Conservation (phyloP, 202 grass and related monocot genomes). For the Eragrostis tef region DNA sequence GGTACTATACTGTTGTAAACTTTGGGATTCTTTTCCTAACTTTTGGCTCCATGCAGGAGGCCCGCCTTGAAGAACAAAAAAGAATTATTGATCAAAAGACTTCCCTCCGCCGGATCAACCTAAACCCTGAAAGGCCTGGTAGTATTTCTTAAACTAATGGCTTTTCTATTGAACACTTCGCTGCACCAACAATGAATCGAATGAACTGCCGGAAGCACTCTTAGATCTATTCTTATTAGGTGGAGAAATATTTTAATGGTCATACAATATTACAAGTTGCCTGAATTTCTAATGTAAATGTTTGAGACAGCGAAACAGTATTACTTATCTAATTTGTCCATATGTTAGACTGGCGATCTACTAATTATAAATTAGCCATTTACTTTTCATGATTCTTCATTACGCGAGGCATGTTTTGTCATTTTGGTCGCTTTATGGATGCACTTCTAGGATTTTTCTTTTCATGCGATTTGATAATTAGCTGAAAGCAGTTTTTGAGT, state of each 20-base stretch:
- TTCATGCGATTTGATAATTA: slow-evolving; percentile 1
- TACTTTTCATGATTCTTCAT: not conserved
- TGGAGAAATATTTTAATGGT: not conserved
- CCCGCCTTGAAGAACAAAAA: slow-evolving; percentile 78
- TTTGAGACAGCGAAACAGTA: not conserved
- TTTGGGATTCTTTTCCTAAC: slow-evolving; percentile 10
- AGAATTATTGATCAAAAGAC: slow-evolving; percentile 78
- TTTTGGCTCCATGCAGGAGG: slow-evolving; percentile 65
- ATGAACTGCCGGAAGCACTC: slow-evolving; percentile 23
- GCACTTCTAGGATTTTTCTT: slow-evolving; percentile 11
- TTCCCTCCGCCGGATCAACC: slow-evolving; percentile 77
- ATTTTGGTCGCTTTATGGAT: not conserved
- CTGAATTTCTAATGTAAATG: slow-evolving; percentile 26
- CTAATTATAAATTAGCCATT: not conserved
- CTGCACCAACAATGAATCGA: slow-evolving; percentile 5
- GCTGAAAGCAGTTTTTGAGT: slow-evolving; percentile 11
- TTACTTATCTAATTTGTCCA: slow-evolving; percentile 1
- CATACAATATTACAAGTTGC: slow-evolving; percentile 5
- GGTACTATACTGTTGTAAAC: not conserved
- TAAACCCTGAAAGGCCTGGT: slow-evolving; percentile 96
- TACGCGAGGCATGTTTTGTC: not conserved
- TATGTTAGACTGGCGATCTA: slow-evolving; percentile 3
- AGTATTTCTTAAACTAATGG: slow-evolving; percentile 28
- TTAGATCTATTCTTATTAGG: slow-evolving; percentile 29
- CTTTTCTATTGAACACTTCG: slow-evolving; percentile 18